phyloP scores from a whole-genome alignment of 139 green algal species.

The Asterochloris sp. region DNA sequence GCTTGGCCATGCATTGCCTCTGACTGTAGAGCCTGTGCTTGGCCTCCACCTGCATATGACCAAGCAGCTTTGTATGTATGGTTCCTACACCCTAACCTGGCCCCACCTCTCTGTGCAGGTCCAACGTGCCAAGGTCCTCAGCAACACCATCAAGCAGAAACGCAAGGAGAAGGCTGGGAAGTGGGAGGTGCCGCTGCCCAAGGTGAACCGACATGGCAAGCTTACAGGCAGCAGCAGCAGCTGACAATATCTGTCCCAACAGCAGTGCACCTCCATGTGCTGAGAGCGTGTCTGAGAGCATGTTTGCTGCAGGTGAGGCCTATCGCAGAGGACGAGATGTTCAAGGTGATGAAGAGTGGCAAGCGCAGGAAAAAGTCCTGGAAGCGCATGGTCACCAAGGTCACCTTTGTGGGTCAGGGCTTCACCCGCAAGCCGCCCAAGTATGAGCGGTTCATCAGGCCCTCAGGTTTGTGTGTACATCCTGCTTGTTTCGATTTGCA shows the following conservation, averaged over 20 bases:
- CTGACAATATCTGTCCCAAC: background rate
- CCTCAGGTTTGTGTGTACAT: slow-evolving; percentile 44
- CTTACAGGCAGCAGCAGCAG: background rate
- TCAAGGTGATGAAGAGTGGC: slow-evolving; percentile 91
- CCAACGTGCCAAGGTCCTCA: slow-evolving; percentile 96
- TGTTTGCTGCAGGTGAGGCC: slow-evolving; percentile 72
- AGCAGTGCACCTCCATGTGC: background rate
- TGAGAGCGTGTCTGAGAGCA: background rate
- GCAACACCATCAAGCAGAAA: slow-evolving; percentile 99
- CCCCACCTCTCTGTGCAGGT: slow-evolving; percentile 44
- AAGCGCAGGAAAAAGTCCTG: slow-evolving; percentile 94
- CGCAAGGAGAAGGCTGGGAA: slow-evolving; percentile 99
- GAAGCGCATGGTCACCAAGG: slow-evolving; percentile 99
- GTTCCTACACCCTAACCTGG: background rate
- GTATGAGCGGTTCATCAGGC: slow-evolving; percentile 99
- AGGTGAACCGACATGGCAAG: slow-evolving; percentile 55
- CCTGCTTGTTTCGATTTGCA: background rate
- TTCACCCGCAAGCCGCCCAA: slow-evolving; percentile 99
- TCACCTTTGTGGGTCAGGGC: slow-evolving; percentile 93
- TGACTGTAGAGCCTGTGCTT: background rate
- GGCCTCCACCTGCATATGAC: background rate
- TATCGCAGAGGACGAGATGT: slow-evolving; percentile 99
- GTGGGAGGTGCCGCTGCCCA: slow-evolving; percentile 98
- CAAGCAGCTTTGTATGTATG: too few relatives aligned
- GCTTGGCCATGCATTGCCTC: background rate